A percentile compares a stretch with the other conserved stretches of the same genome.
These are phyloP conservation scores for Pascua sp. DNA, from an alignment of 1,284 basidiomycete species.

Conservation along the genomic window DNA sequence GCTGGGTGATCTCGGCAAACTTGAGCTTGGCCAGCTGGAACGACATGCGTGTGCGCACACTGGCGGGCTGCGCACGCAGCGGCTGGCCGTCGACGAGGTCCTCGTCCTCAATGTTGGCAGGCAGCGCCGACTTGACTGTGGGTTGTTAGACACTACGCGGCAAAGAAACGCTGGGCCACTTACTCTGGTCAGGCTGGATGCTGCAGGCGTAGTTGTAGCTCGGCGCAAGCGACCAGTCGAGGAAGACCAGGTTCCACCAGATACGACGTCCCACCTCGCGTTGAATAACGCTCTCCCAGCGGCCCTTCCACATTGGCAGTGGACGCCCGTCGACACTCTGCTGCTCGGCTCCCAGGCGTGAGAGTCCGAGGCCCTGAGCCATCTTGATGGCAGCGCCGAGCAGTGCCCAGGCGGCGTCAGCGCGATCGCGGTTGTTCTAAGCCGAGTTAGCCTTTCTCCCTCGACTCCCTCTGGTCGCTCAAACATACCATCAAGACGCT, in stretches of 20 bases:
- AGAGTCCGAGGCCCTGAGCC: constrained; percentile 50
- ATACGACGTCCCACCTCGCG: constrained; percentile 49
- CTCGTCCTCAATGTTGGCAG: constrained; percentile 50
- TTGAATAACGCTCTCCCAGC: constrained; percentile 49
- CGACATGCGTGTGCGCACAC: constrained; percentile 49
- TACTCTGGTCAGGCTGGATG: constrained; percentile 51
- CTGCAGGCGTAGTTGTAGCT: constrained; percentile 48
- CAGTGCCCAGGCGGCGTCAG: constrained; percentile 49
- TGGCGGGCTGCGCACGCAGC: constrained; percentile 40
- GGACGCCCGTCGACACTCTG: constrained; percentile 40
- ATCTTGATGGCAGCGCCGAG: constrained; percentile 51
- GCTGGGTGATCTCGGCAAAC: constrained; percentile 48
- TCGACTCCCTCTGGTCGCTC: background rate
- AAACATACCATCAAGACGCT: constrained; percentile 45
- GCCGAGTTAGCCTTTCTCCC: background rate
- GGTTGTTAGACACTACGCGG: background rate
- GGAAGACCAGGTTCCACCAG: constrained; percentile 51
- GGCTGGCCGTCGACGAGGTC: constrained; percentile 49
- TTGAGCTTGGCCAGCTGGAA: constrained; percentile 49
- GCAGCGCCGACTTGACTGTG: constrained; percentile 47
- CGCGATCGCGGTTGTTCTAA: constrained; percentile 49
- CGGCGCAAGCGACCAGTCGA: constrained; percentile 49
- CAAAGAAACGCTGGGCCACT: constrained; percentile 8
- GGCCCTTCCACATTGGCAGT: constrained; percentile 47
- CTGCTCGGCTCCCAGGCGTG: constrained; percentile 49